Percentiles rank a stretch among this genome's conserved stretches.
These are phyloP conservation scores for Daldinia bambusicola DNA, from an alignment of 495 filamentous ascomycete species.

Conservation along the genomic window DNA sequence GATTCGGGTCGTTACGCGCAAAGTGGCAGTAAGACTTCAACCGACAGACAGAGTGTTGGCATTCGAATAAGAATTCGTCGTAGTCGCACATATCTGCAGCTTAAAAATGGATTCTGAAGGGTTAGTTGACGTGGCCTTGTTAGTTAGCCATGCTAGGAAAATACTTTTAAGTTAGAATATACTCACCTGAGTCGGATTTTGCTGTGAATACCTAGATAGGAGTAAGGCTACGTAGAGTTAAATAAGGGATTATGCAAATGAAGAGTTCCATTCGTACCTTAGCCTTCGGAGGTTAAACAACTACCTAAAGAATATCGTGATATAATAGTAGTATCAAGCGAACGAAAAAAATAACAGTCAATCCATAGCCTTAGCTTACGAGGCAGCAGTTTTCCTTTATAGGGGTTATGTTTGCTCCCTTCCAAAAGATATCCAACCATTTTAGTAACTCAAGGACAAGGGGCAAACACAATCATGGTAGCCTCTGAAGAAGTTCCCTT, in stretches of 20 bases:
- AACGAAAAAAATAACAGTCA: not conserved
- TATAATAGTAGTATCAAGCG: not conserved
- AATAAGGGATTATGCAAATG: not conserved
- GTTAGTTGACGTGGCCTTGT: slow-evolving; percentile 11
- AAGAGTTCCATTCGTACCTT: slow-evolving; percentile 20
- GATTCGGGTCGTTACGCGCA: slow-evolving; percentile 71
- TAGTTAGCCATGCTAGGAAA: not conserved
- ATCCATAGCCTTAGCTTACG: slow-evolving; percentile 10
- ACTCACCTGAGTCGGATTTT: slow-evolving; percentile 13
- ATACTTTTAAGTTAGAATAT: not conserved
- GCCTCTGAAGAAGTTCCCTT: slow-evolving; percentile 19
- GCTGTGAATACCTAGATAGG: not conserved
- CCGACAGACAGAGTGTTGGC: slow-evolving; percentile 63
- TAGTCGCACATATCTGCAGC: slow-evolving; percentile 68
- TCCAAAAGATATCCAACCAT: slow-evolving; percentile 11
- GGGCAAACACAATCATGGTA: slow-evolving; percentile 33
- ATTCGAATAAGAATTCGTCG: slow-evolving; percentile 70
- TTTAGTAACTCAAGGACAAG: slow-evolving; percentile 26
- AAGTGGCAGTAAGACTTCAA: slow-evolving; percentile 75
- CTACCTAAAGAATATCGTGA: not conserved
- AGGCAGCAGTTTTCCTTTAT: slow-evolving; percentile 20
- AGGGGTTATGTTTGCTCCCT: slow-evolving; percentile 34
- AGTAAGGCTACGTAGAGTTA: slow-evolving; percentile 16
- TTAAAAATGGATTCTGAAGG: not conserved
- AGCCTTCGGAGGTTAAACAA: not conserved